Conservation (phyloP, 495 filamentous ascomycete genomes). For the Friedmanniomyces simplex region DNA sequence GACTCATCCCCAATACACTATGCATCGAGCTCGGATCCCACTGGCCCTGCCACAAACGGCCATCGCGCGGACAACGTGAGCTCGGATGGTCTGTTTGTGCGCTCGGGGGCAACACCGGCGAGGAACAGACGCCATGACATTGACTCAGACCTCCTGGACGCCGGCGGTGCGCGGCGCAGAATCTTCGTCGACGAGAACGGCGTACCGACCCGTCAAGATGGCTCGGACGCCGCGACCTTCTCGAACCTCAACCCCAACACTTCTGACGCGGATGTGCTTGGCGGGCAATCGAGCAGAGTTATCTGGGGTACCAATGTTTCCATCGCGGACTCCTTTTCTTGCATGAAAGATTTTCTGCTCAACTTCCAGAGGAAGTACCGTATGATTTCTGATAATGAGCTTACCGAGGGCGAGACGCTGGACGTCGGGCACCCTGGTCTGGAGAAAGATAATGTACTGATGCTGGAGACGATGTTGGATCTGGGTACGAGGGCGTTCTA, state of each 20-base stretch:
- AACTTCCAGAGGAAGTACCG: slow-evolving; percentile 90
- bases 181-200: slow-evolving; percentile 78
- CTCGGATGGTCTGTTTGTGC: slow-evolving; percentile 78
- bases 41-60: slow-evolving; percentile 35
- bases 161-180: slow-evolving; percentile 54
- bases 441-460: slow-evolving; percentile 67
- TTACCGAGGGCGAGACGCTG: slow-evolving; percentile 52
- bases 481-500: slow-evolving; percentile 76
- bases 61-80: slow-evolving; percentile 58
- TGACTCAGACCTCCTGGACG: slow-evolving; percentile 62
- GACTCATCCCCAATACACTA: slow-evolving; percentile 89
- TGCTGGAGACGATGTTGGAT: slow-evolving; percentile 81
- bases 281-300: slow-evolving; percentile 64
- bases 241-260: slow-evolving; percentile 79
- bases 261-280: slow-evolving; percentile 81
- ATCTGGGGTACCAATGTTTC: slow-evolving; percentile 99
- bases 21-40: slow-evolving; percentile 74
- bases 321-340: slow-evolving; percentile 72
- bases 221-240: slow-evolving; percentile 74
- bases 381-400: slow-evolving; percentile 74
- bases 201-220: slow-evolving; percentile 49
- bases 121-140: slow-evolving; percentile 65
- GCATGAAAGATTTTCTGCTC: slow-evolving; percentile 81
- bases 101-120: slow-evolving; percentile 44
- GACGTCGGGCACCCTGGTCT: slow-evolving; percentile 47